Base-by-base conservation (phyloP, 345 rosid species). In the Microcos paniculata region DNA sequence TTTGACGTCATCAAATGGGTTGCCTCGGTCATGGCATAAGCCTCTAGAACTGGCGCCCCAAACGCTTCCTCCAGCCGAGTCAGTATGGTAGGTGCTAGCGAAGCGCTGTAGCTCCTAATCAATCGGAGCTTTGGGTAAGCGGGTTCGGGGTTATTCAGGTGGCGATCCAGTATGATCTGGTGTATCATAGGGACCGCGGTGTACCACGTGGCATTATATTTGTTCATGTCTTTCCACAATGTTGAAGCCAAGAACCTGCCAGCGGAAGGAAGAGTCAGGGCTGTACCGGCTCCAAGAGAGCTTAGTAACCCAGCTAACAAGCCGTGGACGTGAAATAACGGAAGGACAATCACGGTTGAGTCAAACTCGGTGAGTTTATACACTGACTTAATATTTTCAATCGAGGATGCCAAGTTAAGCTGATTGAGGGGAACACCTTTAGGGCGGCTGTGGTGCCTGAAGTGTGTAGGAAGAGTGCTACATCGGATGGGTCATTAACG, bases 21-120 rank as follows among this genome's bases (percentile, higher is more conserved):
- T 4, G 97, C 98, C 58, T 94, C 98, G 0, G 97, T 90, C 98
- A 94, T 94, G 16, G 98, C 98, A 72, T 94, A 94, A 11, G 98
- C 93, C 84, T 94, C 97, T 13, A 94, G 82, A 7, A 94, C 97
- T 0, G 97, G 98, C 42, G 96, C 94, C 13, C 84, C 88, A 62
- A 92, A 94, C 7, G 87, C 84, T 78, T 87, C 92, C 82, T 94
- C 98, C 0, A 94, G 93, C 81, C 92, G 90, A 1, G 85, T 83
- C 82, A 92, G 76, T 70, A 94, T 86, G 58, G 81, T 74, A 46
- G 97, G 98, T 19, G 98, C 97, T 66, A 94, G 78, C 4, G 98
- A 90, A 7, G 98, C 94, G 62, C 98, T 94, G 79, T 96, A 94
- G 82, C 97, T 94, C 80, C 98, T 78, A 10, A 94, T 90, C 72